A percentile compares a stretch with the other conserved stretches of the same genome.
Evolutionary conservation across 371 early-diverging fungal genomes (phyloP).

Genomic region (Mucor velutinosus): DNA sequence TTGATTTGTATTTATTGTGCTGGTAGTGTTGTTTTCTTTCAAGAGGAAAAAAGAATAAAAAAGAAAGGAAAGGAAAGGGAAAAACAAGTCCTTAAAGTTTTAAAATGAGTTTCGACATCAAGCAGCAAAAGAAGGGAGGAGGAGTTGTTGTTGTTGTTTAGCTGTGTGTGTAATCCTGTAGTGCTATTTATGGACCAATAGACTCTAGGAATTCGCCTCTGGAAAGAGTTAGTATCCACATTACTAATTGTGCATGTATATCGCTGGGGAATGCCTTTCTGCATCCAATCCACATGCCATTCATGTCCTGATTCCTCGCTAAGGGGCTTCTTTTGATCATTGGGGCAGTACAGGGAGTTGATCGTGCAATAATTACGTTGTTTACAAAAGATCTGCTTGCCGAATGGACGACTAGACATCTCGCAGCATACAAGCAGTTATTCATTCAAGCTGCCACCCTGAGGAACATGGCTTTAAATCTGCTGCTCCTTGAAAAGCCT

Average conservation of each 20-base stretch:
- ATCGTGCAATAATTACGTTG: neutral
- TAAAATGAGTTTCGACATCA: neutral
- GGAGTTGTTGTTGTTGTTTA: slow-evolving; percentile 1
- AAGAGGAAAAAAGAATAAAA: neutral
- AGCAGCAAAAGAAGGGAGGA: neutral
- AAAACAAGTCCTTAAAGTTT: neutral
- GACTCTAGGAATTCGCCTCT: neutral
- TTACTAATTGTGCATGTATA: neutral
- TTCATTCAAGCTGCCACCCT: too few species aligned
- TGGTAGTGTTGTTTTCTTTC: neutral
- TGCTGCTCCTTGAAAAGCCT: too few species aligned
- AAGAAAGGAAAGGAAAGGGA: neutral
- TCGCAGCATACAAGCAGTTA: too few species aligned
- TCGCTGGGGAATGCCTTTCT: neutral
- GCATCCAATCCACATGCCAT: neutral
- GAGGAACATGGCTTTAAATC: too few species aligned
- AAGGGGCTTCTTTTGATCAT: neutral
- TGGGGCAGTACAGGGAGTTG: neutral
- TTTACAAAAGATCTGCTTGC: neutral
- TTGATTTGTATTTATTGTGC: neutral
- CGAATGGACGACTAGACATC: too few species aligned
- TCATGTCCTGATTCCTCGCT: neutral
- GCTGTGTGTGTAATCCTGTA: neutral
- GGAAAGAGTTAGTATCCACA: neutral
- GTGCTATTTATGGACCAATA: neutral